phyloP scores from a whole-genome alignment of 768 basidiomycete genomes.

The Boletus speciosus region DNA sequence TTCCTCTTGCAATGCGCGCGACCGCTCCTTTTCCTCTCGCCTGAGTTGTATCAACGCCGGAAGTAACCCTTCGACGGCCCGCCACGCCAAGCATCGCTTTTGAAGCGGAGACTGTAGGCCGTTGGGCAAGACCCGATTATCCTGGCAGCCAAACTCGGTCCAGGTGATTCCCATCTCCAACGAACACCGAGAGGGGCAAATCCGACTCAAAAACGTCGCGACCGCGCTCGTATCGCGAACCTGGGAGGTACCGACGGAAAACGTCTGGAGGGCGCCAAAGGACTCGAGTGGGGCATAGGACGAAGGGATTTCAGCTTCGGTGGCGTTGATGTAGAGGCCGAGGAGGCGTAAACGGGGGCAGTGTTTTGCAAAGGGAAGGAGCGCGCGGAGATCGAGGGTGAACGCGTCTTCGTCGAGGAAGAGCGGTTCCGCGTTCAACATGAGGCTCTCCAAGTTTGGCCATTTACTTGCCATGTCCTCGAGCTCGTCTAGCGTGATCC shows the following conservation, averaged over 20 bases:
- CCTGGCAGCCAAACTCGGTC: constrained; percentile 26
- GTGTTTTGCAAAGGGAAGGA: constrained; percentile 39
- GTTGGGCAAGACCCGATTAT: constrained; percentile 8
- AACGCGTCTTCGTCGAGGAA: constrained; percentile 11
- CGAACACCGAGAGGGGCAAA: constrained; percentile 43
- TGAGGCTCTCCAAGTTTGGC: constrained; percentile 42
- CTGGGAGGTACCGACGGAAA: constrained; percentile 52
- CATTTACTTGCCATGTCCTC: constrained; percentile 44
- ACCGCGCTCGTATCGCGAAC: constrained; percentile 41
- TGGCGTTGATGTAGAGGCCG: constrained; percentile 38
- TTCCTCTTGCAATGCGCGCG: constrained; percentile 39
- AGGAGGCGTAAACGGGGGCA: constrained; percentile 37
- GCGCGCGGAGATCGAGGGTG: constrained; percentile 37
- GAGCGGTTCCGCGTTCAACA: constrained; percentile 48
- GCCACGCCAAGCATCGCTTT: constrained; percentile 38
- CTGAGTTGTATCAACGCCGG: constrained; percentile 44
- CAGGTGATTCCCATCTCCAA: constrained; percentile 51
- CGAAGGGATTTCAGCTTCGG: constrained; percentile 16
- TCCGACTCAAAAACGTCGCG: constrained; percentile 50
- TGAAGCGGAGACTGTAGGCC: constrained; percentile 5
- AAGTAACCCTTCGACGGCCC: constrained; percentile 38
- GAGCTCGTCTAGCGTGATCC: constrained; percentile 40
- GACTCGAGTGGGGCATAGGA: constrained; percentile 7
- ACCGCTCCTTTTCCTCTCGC: constrained; percentile 41
- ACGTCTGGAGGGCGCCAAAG: constrained; percentile 15